Percentiles rank a stretch among this genome's conserved stretches.
Evolutionary conservation across 345 rosid genomes (phyloP).

Genomic region (Corymbia maculata): DNA sequence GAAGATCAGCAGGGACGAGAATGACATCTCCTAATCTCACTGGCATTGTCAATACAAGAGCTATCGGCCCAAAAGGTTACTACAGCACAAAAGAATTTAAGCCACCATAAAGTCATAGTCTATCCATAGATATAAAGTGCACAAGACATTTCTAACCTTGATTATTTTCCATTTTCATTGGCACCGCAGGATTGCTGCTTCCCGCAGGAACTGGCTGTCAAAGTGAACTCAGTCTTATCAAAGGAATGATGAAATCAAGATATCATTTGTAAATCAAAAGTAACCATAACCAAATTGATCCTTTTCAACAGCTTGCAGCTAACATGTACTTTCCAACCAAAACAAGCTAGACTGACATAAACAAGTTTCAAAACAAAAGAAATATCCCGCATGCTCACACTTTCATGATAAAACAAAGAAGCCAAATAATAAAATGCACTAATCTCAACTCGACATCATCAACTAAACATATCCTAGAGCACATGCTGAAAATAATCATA

Average conservation of each 20-base stretch:
- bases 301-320: neutral
- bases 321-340: neutral
- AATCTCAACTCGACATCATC: neutral
- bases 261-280: neutral
- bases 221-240: neutral
- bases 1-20: neutral
- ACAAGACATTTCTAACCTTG: conserved; percentile 46
- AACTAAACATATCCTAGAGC: neutral
- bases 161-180: conserved; percentile 36
- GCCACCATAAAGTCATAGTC: neutral
- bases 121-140: neutral
- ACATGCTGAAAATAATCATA: neutral
- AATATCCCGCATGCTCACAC: neutral
- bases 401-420: neutral
- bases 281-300: neutral
- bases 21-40: neutral
- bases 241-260: neutral
- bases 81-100: neutral
- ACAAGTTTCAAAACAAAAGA: neutral
- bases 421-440: neutral
- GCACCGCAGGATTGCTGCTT: conserved; percentile 47
- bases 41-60: neutral
- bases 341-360: neutral
- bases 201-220: conserved; percentile 62
- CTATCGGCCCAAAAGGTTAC: neutral